Evolutionary conservation across 2,329 filamentous ascomycete genomes (phyloP), one percentile per base, ranked within the genome.

Genomic region (Xylariaceae sp.): DNA sequence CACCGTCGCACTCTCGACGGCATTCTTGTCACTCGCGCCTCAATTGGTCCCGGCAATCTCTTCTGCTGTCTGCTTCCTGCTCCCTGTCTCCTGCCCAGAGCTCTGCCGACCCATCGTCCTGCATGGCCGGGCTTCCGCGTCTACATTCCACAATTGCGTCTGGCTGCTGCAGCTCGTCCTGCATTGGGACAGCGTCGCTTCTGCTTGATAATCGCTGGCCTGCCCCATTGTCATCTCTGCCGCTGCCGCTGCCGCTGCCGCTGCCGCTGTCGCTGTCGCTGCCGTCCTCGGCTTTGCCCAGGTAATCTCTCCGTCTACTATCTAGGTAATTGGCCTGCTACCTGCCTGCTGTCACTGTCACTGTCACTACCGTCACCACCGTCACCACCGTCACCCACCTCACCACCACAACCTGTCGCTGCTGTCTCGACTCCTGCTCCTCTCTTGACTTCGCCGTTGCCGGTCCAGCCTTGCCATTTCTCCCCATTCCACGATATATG

Each of bases 121-220:
- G 49, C 56, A 57, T 59, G 54, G 53, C 43, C 46, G 29, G 49
- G 48, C 36, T 51, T 48, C 37, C 51, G 50, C 56, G 42, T 26
- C 26, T 55, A 47, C 29, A 44, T 34, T 43, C 47, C 21, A 47
- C 46, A 34, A 36, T 47, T 54, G 43, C 45, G 34, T 49, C 46
- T 53, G 22, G 34, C 52, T 53, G 36, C 42, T 40, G 54, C 49
- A 42, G 49, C 50, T 51, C 16, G 41, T 54, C 39, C 51, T 54
- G 45, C 56, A 51, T 47, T 34, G 16, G 48, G 40, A 40, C 22
- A 54, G 41, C 16, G 40, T 51, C 36, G 36, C 22, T 54, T 51
- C 45, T 47, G 42, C 39, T 47, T 29, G 29, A 43, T 19, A 21
- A 32, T 16, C 10, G 42, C 22, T 22, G 8, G n/a, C 13, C 5